These are phyloP conservation scores for Stagonosporopsis rhizophila DNA, from an alignment of 2,329 filamentous ascomycete genomes.

Conservation along the genomic window DNA sequence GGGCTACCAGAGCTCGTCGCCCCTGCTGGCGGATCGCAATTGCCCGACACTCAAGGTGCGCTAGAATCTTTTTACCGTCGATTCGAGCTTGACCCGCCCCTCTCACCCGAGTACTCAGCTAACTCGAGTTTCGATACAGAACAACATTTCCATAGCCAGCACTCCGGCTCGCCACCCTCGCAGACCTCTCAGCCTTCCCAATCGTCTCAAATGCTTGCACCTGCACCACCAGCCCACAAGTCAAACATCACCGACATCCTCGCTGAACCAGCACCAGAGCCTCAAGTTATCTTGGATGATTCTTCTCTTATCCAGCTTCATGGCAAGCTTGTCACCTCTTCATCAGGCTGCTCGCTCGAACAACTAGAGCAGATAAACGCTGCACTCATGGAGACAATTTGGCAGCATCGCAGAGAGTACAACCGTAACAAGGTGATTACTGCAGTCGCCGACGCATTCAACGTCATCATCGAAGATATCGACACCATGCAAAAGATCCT, in stretches of 20 bases:
- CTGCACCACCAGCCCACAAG: constrained; percentile 43
- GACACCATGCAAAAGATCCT: constrained; percentile 58
- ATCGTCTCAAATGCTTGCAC: constrained; percentile 43
- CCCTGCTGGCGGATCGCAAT: constrained; percentile 61
- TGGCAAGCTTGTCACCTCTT: constrained; percentile 68
- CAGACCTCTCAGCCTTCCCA: constrained; percentile 44
- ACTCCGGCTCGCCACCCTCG: constrained; percentile 48
- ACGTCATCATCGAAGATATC: constrained; percentile 75
- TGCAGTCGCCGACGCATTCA: constrained; percentile 73
- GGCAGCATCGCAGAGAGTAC: constrained; percentile 79
- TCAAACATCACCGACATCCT: constrained; percentile 51
- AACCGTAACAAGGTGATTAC: constrained; percentile 78
- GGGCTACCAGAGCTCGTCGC: constrained; percentile 66
- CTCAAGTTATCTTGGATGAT: constrained; percentile 56
- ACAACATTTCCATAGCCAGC: constrained; percentile 45
- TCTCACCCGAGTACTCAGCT: constrained; percentile 22
- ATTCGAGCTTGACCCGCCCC: constrained; percentile 18
- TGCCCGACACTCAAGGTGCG: constrained; percentile 70
- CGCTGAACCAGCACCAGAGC: constrained; percentile 46
- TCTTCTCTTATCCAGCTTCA: constrained; percentile 65
- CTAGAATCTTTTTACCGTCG: constrained; percentile 31
- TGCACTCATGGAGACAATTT: constrained; percentile 87
- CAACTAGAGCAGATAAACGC: constrained; percentile 94
- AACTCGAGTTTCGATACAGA: constrained; percentile 34
- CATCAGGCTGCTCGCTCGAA: constrained; percentile 83